Evolutionary conservation across 2,329 filamentous ascomycete species (phyloP), one percentile per base, ranked within the genome.

Genomic region (Aureobasidium sp.): DNA sequence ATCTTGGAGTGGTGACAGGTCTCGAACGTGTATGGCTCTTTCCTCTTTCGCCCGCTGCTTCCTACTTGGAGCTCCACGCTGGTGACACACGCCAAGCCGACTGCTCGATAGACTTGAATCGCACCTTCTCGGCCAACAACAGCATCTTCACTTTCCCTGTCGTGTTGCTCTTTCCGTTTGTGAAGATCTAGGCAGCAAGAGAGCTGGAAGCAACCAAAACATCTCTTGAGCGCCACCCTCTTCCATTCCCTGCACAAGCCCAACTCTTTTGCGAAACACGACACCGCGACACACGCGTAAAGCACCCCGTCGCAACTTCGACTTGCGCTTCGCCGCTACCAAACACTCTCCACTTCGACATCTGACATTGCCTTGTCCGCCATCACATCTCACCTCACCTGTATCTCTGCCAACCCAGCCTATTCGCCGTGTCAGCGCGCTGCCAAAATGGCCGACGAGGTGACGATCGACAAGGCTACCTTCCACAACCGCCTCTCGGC

Each of bases 401-500:
- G 45, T 33, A 19, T n/a, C 24, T 49, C 27, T 17, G 44, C 35
- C 45, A 22, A 5, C 39, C 50, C 57, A 50, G 44, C 57, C 17
- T 19, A 35, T 31, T 29, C 48, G 44, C 19, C 42, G 42, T 48
- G 57, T 50, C 57, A 50, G 35, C 56, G 31, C 42, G 47, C 67
- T 65, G 66, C 64, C 31, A 70, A 64, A 68, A 87, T 87, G 85
- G 82, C 82, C 68, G 85, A 87, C 72, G 90, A 95, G 77, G 96
- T 99, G 79, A 90, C 90, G 79, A 97, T 99, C 80, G 92, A 97
- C 81, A 90, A 88, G 79, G 87, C 88, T 76, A 81, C 86, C 74
- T 99, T 99, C 80, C 92, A 96, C 77, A 92, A 94, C 79, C 92
- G 94, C 73, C 83, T 97, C 68, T 87, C 87, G 68, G 87, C 88